These are phyloP conservation scores for Moesziomyces aphidis DNA, from an alignment of 1,284 basidiomycete species.

Conservation along the genomic window DNA sequence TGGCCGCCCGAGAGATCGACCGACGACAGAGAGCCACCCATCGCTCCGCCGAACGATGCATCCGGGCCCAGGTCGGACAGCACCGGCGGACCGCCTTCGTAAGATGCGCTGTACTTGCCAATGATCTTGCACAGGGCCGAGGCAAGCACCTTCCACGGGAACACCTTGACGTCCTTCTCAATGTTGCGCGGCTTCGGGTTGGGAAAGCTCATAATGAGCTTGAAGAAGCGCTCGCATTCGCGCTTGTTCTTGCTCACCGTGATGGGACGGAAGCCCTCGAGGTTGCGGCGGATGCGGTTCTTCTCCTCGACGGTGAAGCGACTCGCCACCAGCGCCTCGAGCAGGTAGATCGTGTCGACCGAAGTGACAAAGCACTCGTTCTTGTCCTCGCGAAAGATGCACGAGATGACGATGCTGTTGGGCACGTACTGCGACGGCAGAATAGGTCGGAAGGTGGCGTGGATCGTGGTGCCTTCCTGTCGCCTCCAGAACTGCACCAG, in stretches of 20 bases:
- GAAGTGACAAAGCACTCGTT: slow-evolving; percentile 87
- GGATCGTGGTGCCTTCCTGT: slow-evolving; percentile 71
- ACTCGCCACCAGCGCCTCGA: slow-evolving; percentile 85
- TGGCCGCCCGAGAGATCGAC: slow-evolving; percentile 45
- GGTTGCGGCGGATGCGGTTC: slow-evolving; percentile 91
- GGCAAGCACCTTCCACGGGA: slow-evolving; percentile 86
- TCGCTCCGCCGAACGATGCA: slow-evolving; percentile 20
- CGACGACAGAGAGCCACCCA: slow-evolving; percentile 18
- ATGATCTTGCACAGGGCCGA: slow-evolving; percentile 91
- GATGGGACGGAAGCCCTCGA: slow-evolving; percentile 89
- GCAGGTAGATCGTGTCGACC: slow-evolving; percentile 91
- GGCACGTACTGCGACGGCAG: slow-evolving; percentile 68
- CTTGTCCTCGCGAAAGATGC: slow-evolving; percentile 85
- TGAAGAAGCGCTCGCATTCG: slow-evolving; percentile 86
- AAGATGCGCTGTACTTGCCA: slow-evolving; percentile 78
- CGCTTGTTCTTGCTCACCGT: slow-evolving; percentile 87
- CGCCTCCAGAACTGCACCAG: slow-evolving; percentile 72
- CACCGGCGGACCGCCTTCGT: slow-evolving; percentile 38
- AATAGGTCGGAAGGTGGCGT: slow-evolving; percentile 71
- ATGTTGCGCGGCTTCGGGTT: slow-evolving; percentile 94
- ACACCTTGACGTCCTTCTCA: slow-evolving; percentile 97
- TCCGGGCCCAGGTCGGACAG: slow-evolving; percentile 34
- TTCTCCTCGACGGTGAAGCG: slow-evolving; percentile 94
- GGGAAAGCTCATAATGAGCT: slow-evolving; percentile 93
- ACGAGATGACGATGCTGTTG: slow-evolving; percentile 75